A percentile compares a stretch with the other conserved stretches of the same genome.
Evolutionary conservation across 306 rosid genomes (phyloP).

Genomic region (Castanopsis chinensis): DNA sequence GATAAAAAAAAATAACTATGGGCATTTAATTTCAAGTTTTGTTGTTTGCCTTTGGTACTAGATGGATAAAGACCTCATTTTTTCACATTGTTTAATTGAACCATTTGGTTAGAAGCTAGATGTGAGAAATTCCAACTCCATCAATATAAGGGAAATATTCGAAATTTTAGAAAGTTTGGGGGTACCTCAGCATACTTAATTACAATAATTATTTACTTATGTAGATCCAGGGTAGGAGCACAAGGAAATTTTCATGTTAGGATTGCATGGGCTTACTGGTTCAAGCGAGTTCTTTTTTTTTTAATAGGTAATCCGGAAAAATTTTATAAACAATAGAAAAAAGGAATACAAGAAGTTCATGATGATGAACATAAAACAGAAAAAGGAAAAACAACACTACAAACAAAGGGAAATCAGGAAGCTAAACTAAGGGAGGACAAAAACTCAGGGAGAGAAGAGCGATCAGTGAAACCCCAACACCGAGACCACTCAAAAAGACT

Average conservation of each 20-base stretch:
- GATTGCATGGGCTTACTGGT: constrained; percentile 93
- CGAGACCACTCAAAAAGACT: too few species aligned
- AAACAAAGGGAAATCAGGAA: too few species aligned
- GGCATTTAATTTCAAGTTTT: neutral
- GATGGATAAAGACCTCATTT: neutral
- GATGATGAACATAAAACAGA: too few species aligned
- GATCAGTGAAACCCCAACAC: too few species aligned
- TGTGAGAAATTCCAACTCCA: neutral
- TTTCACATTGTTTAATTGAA: neutral
- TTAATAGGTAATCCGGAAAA: too few species aligned
- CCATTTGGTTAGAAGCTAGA: neutral
- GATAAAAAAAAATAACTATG: neutral
- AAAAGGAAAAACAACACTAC: too few species aligned
- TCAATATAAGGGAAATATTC: too few species aligned
- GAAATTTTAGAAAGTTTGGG: too few species aligned
- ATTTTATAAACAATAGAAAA: too few species aligned
- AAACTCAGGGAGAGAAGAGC: too few species aligned
- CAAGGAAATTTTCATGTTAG: constrained; percentile 58
- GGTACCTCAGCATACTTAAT: neutral
- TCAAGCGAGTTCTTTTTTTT: constrained; percentile 78
- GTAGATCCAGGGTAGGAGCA: constrained; percentile 64
- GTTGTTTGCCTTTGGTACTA: neutral
- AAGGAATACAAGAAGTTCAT: too few species aligned
- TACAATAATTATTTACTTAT: constrained; percentile 1
- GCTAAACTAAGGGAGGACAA: too few species aligned